Percentiles rank a stretch among this genome's conserved stretches.
Conservation (phyloP, 176 grass and related monocot genomes). For the Calamus simplicifolius region DNA sequence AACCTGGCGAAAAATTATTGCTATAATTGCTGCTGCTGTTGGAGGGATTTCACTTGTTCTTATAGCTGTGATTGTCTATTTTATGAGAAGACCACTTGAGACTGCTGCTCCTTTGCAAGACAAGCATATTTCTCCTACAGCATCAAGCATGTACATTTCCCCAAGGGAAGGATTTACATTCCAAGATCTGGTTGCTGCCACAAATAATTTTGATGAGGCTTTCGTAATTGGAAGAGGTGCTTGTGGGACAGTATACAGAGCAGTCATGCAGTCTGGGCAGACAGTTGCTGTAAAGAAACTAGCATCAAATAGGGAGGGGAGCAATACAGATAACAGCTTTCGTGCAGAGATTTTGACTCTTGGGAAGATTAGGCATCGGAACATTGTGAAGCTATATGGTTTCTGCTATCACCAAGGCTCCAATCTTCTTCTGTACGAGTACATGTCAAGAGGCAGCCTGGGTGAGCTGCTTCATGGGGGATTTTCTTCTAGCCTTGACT, state of each 20-base stretch:
- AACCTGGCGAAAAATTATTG: conserved; percentile 70
- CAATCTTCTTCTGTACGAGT: conserved; percentile 89
- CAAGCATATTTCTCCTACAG: conserved; percentile 44
- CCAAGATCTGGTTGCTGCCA: conserved; percentile 70
- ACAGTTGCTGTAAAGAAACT: conserved; percentile 90
- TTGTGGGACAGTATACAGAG: conserved; percentile 87
- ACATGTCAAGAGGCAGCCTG: conserved; percentile 92
- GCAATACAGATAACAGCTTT: conserved; percentile 87
- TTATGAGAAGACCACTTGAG: conserved; percentile 84
- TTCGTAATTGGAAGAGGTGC: conserved; percentile 77
- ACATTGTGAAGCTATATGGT: conserved; percentile 95
- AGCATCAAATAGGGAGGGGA: conserved; percentile 88
- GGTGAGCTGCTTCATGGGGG: conserved; percentile 86
- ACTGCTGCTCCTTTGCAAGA: conserved; percentile 73
- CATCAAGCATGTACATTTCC: conserved; percentile 54
- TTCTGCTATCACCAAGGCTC: conserved; percentile 90
- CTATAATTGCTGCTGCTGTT: conserved; percentile 75
- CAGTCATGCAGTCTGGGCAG: conserved; percentile 57
- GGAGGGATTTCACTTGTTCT: conserved; percentile 94
- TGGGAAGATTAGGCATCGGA: conserved; percentile 96
- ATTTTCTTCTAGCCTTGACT: conserved; percentile 58
- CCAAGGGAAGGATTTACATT: conserved; percentile 76
- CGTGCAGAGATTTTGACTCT: conserved; percentile 92
- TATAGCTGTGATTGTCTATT: conserved; percentile 70
- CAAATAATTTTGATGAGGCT: conserved; percentile 86